Conservation (phyloP, 192 early-diverging fungal species). For the Backusella luteola region DNA sequence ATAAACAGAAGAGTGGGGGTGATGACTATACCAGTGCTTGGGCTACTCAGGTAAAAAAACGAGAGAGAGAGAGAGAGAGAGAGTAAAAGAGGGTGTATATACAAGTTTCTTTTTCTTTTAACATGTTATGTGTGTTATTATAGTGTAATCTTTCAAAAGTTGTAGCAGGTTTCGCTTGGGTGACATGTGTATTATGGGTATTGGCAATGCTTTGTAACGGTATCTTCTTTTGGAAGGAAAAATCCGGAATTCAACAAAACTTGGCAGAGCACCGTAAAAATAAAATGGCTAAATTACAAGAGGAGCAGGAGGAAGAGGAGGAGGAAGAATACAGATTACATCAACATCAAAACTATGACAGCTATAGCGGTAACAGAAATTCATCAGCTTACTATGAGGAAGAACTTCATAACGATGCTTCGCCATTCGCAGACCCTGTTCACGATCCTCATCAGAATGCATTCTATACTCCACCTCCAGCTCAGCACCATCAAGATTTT, state of each 20-base stretch:
- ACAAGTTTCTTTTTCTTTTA: neutral
- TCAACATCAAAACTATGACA: neutral
- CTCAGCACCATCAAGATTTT: neutral
- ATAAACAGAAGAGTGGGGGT: constrained; percentile 9
- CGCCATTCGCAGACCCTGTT: neutral
- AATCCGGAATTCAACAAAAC: constrained; percentile 25
- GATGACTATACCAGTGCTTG: constrained; percentile 21
- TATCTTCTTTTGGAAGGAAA: constrained; percentile 32
- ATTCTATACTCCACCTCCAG: neutral
- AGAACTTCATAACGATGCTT: neutral
- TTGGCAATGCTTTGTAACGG: constrained; percentile 3
- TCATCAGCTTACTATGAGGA: neutral
- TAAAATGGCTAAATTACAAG: constrained; percentile 4
- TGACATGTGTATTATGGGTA: constrained; percentile 29
- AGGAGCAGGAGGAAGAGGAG: neutral
- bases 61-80: neutral
- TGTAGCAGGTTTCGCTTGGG: constrained; percentile 26
- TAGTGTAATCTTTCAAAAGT: constrained; percentile 32
- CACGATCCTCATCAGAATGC: neutral
- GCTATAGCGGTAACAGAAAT: neutral
- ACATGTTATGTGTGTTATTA: neutral
- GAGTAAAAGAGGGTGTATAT: neutral
- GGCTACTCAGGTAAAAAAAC: constrained; percentile 29
- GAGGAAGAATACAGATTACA: neutral
- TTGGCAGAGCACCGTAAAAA: constrained; percentile 20